Percentiles rank a stretch among this genome's conserved stretches.
These are phyloP conservation scores for Candida vaughaniae DNA, from an alignment of 805 yeast species.

Conservation along the genomic window DNA sequence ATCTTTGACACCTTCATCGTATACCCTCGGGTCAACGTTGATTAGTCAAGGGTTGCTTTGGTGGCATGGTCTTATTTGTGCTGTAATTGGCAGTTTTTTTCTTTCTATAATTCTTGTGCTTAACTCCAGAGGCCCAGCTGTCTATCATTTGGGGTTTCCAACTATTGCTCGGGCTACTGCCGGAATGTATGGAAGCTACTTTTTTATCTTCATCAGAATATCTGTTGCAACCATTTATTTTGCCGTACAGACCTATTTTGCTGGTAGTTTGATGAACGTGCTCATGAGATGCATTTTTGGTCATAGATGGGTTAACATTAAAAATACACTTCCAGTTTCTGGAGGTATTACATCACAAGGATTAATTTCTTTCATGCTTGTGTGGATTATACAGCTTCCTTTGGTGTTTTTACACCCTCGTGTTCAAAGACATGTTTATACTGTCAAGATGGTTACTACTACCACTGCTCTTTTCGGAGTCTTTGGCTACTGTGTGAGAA, in stretches of 20 bases:
- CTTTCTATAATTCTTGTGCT: conserved; percentile 5
- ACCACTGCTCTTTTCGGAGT: conserved; percentile 8
- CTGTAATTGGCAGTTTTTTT: conserved; percentile 8
- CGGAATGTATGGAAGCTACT: conserved; percentile 9
- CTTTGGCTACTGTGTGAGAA: conserved; percentile 10
- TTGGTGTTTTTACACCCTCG: conserved; percentile 9
- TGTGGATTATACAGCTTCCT: conserved; percentile 10
- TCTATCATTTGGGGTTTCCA: conserved; percentile 10
- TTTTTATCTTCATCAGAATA: conserved; percentile 8
- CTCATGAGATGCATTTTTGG: conserved; percentile 10
- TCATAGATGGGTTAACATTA: conserved; percentile 6
- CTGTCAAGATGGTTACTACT: conserved; percentile 7
- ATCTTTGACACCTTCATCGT: conserved; percentile 7
- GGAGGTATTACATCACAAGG: conserved; percentile 7
- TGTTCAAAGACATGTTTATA: conserved; percentile 9
- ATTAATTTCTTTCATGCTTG: conserved; percentile 5
- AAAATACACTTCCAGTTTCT: conserved; percentile 1
- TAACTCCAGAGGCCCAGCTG: conserved; percentile 9
- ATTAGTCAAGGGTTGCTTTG: conserved; percentile 6
- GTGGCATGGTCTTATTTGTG: conserved; percentile 9
- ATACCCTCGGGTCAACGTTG: conserved; percentile 6
- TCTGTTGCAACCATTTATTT: conserved; percentile 9
- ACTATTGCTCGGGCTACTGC: conserved; percentile 7
- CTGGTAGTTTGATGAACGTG: conserved; percentile 7
- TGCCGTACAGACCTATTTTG: conserved; percentile 9